Conservation (phyloP, 2,329 filamentous ascomycete species). For the Arthrobotrys pseudoclavata region DNA sequence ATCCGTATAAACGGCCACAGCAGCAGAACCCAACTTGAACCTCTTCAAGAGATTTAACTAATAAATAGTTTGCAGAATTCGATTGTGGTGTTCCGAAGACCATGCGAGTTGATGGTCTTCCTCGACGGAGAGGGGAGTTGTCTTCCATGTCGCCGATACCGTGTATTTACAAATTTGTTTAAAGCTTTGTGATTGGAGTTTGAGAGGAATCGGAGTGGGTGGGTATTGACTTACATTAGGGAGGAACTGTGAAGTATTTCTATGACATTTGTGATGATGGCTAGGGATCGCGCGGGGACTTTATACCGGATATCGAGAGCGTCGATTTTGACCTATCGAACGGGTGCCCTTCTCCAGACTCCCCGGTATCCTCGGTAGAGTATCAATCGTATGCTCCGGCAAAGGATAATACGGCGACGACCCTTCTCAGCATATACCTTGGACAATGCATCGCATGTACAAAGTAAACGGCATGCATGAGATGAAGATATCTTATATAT, state of each 20-base stretch:
- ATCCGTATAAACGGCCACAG: conserved; percentile 11
- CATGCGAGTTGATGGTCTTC: conserved; percentile 25
- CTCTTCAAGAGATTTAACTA: conserved; percentile 21
- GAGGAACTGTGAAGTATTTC: conserved; percentile 30
- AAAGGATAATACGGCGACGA: conserved; percentile 2
- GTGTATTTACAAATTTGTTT: not conserved
- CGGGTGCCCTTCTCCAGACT: not conserved
- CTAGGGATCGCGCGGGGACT: conserved; percentile 7
- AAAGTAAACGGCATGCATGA: not conserved
- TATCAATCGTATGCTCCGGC: conserved; percentile 8
- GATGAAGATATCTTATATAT: not conserved
- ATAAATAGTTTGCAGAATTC: conserved; percentile 27
- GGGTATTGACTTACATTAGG: not conserved
- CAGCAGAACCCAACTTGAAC: not conserved
- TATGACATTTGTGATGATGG: conserved; percentile 8
- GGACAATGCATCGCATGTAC: conserved; percentile 4
- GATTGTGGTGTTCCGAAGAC: conserved; percentile 28
- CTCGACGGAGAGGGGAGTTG: conserved; percentile 19
- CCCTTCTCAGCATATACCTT: not conserved
- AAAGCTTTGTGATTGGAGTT: not conserved
- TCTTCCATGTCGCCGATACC: conserved; percentile 41
- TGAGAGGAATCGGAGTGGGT: not conserved
- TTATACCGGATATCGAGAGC: conserved; percentile 43
- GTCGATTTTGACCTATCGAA: conserved; percentile 11
- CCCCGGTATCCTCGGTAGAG: conserved; percentile 4